Evolutionary conservation across 2,329 filamentous ascomycete genomes (phyloP), one percentile per base, ranked within the genome.

Genomic region (Sphaerostilbella broomeana): DNA sequence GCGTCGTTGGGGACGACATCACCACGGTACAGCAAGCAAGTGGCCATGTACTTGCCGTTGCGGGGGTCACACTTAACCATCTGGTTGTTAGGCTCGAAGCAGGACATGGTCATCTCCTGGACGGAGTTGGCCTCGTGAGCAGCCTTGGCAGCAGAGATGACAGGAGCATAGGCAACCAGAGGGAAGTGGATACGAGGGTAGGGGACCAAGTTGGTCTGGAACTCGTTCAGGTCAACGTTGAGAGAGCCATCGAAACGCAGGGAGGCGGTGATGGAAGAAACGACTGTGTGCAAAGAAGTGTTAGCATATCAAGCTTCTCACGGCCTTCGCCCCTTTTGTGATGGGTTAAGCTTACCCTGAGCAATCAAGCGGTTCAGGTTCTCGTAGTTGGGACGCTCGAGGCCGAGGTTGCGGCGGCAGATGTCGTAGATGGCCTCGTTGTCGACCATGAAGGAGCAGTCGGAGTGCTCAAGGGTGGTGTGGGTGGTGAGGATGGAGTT

Each of bases 371-470:
- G 87, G 81, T 98, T 98, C 54, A 98, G 76, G 77, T 98, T 95
- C 78, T 95, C 89, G 68, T 89, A 95, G 78, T 90, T 90, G 60
- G 92, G 92, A 54, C 92, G 86, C 79, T 95, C 89, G 53, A 98
- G 89, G 53, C 87, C 89, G 51, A 98, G 79, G 77, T 95, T 97
- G 64, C 88, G 85, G 61, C 89, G 85, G 83, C 92, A 98, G 66
- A 98, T 97, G 65, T 97, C 92, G 72, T 97, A 97, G 67, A 98
- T 95, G 59, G 92, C 92, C 77, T 98, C 92, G 71, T 98, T 98
- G 75, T 98, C 92, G 54, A 98, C 92, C 87, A 97, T 95, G 79
- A 98, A 98, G 58, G 86, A 94, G 78, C 92, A 97, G 79, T 98
- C 92, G 48, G 89, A 95, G 78, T 98, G 89, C 79, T 98, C 92